Percentiles rank a stretch among this genome's conserved stretches.
Conservation (phyloP, 2,329 filamentous ascomycete species). For the Amphichorda felina region DNA sequence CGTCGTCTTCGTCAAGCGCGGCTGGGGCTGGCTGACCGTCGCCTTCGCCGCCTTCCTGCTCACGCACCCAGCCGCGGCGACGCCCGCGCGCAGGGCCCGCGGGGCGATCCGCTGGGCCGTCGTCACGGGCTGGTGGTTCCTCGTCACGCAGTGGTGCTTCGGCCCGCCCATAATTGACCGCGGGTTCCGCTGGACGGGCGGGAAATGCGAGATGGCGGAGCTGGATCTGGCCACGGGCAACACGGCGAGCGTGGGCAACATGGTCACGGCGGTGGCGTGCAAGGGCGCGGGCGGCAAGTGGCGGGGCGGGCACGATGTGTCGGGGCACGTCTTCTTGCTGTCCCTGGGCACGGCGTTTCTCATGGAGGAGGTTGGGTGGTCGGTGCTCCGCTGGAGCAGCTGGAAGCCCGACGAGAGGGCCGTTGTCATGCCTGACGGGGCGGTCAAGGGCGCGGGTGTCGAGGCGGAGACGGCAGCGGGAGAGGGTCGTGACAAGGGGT, state of each 20-base stretch:
- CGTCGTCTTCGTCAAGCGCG: slow-evolving; percentile 82
- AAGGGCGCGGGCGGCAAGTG: slow-evolving; percentile 73
- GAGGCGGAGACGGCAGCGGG: slow-evolving; percentile 22
- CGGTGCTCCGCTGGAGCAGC: slow-evolving; percentile 31
- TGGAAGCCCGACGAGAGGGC: slow-evolving; percentile 46
- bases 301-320: slow-evolving; percentile 93
- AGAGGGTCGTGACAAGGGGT: slow-evolving; percentile 9
- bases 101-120: slow-evolving; percentile 57
- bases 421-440: slow-evolving; percentile 55
- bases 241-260: slow-evolving; percentile 28
- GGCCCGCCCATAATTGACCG: slow-evolving; percentile 84
- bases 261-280: slow-evolving; percentile 68
- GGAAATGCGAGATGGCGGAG: slow-evolving; percentile 57
- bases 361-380: slow-evolving; percentile 63
- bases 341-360: slow-evolving; percentile 75
- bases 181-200: slow-evolving; percentile 78
- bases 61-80: slow-evolving; percentile 45
- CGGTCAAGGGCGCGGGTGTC: slow-evolving; percentile 45
- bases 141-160: slow-evolving; percentile 95
- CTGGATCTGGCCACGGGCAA: slow-evolving; percentile 33
- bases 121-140: slow-evolving; percentile 69
- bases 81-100: slow-evolving; percentile 29
- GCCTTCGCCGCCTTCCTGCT: slow-evolving; percentile 61
- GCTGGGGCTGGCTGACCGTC: slow-evolving; percentile 82
- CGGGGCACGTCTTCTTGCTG: slow-evolving; percentile 87